Evolutionary conservation across 139 green algal genomes (phyloP), one percentile per base, ranked within the genome.

Genomic region (Yamagishiella unicocca): DNA sequence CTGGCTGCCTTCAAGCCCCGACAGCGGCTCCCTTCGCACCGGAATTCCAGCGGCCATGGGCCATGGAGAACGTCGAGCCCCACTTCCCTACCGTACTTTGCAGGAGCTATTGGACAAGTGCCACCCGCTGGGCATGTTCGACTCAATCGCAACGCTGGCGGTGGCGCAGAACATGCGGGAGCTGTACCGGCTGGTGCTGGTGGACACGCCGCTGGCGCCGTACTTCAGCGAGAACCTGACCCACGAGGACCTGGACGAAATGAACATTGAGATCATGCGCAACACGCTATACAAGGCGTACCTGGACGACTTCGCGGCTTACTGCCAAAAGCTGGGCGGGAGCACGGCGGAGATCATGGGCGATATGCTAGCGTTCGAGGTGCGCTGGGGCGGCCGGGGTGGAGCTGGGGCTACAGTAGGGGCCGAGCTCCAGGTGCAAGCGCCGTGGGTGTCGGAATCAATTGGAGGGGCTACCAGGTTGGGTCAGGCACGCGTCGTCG

Each of bases 221-320:
- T 99, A 99, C 94, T 99, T 99, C 87, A 95, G 90, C 43, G 94
- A 96, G 76, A 95, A 95, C 87, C 91, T 97, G 25, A 95, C 93
- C 2, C 92, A 93, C 42, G 96, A 99, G 90, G 97, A 99, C 80
- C 92, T 99, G 89, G 98, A 99, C 82, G 98, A 99, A 88, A 99
- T 99, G 96, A 99, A 99, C 92, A 97, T 99, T 43, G 98, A 99
- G 92, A 97, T 99, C 87, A 97, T 99, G 94, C 89, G 96, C 76
- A 99, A 99, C 94, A 99, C 95, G 43, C 91, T 99, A 82, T 99
- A 99, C 96, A 99, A 99, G 91, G 96, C 97, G 0, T 99, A 99
- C 93, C 93, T 99, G 72, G 95, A 99, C 71, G 98, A 99, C 92
- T 99, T 99, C 91, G 92, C 97, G 0, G 45, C 90, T 4, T 97